Base-by-base conservation (phyloP, 2,329 filamentous ascomycete species). In the Colletotrichum tropicale region DNA sequence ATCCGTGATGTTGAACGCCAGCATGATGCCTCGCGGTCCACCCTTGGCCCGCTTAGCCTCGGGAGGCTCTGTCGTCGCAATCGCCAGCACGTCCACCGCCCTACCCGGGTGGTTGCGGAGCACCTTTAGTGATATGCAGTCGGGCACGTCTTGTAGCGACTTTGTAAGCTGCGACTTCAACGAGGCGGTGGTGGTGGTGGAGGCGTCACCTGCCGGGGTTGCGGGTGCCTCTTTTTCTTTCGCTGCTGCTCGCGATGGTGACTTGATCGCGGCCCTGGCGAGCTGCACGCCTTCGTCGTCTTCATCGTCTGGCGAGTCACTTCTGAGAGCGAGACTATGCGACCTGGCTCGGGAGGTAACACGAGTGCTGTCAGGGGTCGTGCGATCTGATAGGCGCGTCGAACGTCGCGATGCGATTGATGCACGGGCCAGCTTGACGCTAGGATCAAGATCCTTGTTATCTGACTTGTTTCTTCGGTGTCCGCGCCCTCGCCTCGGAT, bases 21-120 rank as follows among this genome's bases (percentile, higher is more conserved):
- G 87, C 82, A 90, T 88, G 82, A 89, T 93, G 79, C 93, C 90
- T 26, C 91, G 86, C 5, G 90, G 90, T 1, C 90, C 90, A 75
- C 86, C 84, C 79, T 91, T 92, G 30, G 90, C 89, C 48, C 91
- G 87, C 73, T 87, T 84, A 8, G 91, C 88, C 62, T 88, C 85
- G 12, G 87, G 83, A 4, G 90, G 89, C 21, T 85, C 84, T 61
- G 86, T 86, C 16, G 89, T 89, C 6, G 86, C 90, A 8, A 93
- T 85, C 18, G 87, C 91, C 10, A 92, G 82, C 8, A 92, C 83
- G 80, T 93, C 90, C 3, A 90, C 80, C 28, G 85, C 87, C 77
- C 88, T 87, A 66, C 86, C 85, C 60, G 90, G 83, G 70, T 88
- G 86, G 55, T 84, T 85, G n/a, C 88, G 88, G 36, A 93, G 83